Evolutionary conservation across 2,329 filamentous ascomycete species (phyloP), one percentile per base, ranked within the genome.

Genomic region (Ceratocystiopsis brevicomis): DNA sequence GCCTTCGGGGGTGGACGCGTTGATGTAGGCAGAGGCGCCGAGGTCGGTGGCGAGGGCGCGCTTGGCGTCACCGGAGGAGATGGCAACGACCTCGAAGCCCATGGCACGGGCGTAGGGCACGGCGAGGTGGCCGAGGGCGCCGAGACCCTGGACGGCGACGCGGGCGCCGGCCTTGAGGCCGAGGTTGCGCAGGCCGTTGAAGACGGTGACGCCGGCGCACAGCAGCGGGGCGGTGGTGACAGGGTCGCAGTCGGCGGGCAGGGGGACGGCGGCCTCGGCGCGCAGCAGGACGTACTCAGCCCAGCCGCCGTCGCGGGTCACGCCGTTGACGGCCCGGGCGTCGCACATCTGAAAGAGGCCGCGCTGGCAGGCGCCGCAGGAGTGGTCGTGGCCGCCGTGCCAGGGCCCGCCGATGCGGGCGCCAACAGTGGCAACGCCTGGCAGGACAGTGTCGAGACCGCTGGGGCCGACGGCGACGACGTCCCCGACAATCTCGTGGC

Each of bases 91-190:
- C 45, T 73, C 68, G 58, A 79, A 86, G 5, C 82, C 82, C 80
- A 86, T 84, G 59, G 76, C 76, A 41, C 65, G 65, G 5, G 80
- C 80, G 55, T 78, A 87, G 56, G 86, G 81, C 30, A 87, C 75
- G 0, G 80, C 82, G 30, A 88, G 57, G 57, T 88, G 82, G 2
- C 82, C 82, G 0, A 87, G 66, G 2, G 82, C 83, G 41, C 85
- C 76, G 3, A 88, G 65, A 14, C 81, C 83, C 48, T 87, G 75
- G 18, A 76, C 54, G 18, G 70, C 72, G 1, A 76, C 67, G 0
- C 67, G 48, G n/a, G 59, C 62, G 11, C 71, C 71, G 44, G 68
- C 65, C 51, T 66, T 61, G 38, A 75, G 59, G 19, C 62, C 54
- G 49, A 69, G 61, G 56, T 71, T 71, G 48, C 71, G 67, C 42